A percentile compares a stretch with the other conserved stretches of the same genome.
Conservation (phyloP, 1,284 basidiomycete species). For the Fistulinella cinereoalba region DNA sequence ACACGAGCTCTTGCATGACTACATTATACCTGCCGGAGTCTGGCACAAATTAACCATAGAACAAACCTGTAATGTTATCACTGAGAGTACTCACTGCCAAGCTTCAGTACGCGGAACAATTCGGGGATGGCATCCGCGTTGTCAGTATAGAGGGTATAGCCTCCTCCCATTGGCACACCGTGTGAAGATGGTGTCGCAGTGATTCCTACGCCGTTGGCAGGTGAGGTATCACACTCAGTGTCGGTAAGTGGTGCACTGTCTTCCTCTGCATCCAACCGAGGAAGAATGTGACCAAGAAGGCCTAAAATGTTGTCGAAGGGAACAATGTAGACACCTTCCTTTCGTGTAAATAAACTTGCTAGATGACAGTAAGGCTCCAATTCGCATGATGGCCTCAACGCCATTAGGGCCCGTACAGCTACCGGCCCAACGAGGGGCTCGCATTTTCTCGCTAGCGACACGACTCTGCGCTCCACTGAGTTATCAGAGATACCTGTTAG, state of each 20-base stretch:
- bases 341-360: too few relatives aligned
- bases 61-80: not conserved
- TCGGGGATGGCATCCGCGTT: too few relatives aligned
- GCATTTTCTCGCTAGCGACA: too few relatives aligned
- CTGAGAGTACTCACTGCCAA: constrained; percentile 1
- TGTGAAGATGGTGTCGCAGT: too few relatives aligned
- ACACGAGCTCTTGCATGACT: constrained; percentile 4
- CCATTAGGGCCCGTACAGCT: constrained; percentile 4
- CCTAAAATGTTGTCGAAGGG: constrained; percentile 4
- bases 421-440: constrained; percentile 3
- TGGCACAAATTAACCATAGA: not conserved
- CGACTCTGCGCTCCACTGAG: too few relatives aligned
- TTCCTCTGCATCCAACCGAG: constrained; percentile 10
- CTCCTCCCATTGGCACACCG: too few relatives aligned
- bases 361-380: not conserved
- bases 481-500: not conserved
- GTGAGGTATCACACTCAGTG: not conserved
- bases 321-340: not conserved
- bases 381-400: constrained; percentile 3
- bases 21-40: not conserved
- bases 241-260: not conserved
- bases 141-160: too few relatives aligned
- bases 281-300: constrained; percentile 5
- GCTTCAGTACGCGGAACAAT: not conserved
- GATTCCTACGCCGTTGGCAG: too few relatives aligned